Percentiles rank a stretch among this genome's conserved stretches.
Conservation (phyloP, 495 filamentous ascomycete genomes). For the Penicillium waksmanii region DNA sequence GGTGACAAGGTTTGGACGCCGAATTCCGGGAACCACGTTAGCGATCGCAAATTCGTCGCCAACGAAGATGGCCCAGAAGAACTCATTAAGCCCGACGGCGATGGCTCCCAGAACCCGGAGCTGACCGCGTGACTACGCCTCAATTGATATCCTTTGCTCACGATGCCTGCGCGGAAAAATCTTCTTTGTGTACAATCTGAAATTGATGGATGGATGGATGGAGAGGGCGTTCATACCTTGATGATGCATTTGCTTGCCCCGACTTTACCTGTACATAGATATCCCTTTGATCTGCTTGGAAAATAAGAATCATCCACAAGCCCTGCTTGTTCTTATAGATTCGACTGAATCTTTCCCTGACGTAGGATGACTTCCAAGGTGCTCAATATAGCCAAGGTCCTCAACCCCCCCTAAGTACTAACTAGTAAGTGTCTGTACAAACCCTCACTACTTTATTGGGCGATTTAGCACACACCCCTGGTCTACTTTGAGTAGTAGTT, state of each 20-base stretch:
- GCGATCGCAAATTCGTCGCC: conserved; percentile 90
- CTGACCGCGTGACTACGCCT: conserved; percentile 42
- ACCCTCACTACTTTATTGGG: not conserved
- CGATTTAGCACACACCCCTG: not conserved
- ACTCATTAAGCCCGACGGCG: conserved; percentile 69
- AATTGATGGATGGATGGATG: conserved; percentile 31
- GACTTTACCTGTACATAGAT: conserved; percentile 33
- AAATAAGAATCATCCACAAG: conserved; percentile 17
- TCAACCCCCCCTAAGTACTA: not conserved
- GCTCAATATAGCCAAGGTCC: conserved; percentile 6
- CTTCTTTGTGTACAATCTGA: conserved; percentile 38
- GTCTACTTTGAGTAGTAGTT: not conserved
- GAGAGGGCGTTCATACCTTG: conserved; percentile 40
- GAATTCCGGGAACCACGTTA: conserved; percentile 67
- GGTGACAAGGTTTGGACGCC: conserved; percentile 91
- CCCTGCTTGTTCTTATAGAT: not conserved
- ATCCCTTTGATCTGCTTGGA: conserved; percentile 20
- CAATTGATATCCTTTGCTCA: conserved; percentile 12
- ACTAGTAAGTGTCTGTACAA: not conserved
- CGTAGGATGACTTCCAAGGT: conserved; percentile 2
- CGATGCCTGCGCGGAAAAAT: not conserved
- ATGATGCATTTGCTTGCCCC: conserved; percentile 36
- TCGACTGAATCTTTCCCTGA: not conserved
- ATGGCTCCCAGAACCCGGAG: conserved; percentile 40
- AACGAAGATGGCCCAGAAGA: conserved; percentile 70